These are phyloP conservation scores for Salix arbutifolia DNA, from an alignment of 345 rosid species.

Conservation along the genomic window DNA sequence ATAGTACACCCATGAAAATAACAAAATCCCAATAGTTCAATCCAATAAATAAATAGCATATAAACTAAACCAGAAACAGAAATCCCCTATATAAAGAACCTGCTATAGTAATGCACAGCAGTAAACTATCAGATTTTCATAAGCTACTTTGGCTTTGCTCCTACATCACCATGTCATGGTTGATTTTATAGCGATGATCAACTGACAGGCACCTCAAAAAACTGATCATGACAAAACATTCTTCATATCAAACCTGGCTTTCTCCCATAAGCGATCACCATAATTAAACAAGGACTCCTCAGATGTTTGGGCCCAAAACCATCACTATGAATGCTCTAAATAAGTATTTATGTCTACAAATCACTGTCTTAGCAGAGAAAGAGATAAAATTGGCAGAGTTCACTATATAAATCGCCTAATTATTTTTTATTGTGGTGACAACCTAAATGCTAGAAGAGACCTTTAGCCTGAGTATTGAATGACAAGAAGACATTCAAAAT, in stretches of 20 bases:
- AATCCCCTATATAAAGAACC: not conserved
- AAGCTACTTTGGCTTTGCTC: not conserved
- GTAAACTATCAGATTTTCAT: not conserved
- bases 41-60: not conserved
- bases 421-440: not conserved
- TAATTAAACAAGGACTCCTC: not conserved
- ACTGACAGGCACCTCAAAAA: not conserved
- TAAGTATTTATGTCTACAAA: not conserved
- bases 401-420: not conserved
- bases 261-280: not conserved
- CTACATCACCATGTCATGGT: not conserved
- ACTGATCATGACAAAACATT: not conserved
- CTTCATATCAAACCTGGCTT: not conserved
- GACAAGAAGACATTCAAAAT: not conserved
- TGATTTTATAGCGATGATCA: not conserved
- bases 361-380: not conserved
- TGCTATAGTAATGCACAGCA: not conserved
- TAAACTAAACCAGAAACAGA: not conserved
- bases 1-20: not conserved
- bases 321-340: not conserved
- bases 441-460: not conserved
- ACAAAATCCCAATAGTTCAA: not conserved
- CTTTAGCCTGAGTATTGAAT: not conserved
- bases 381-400: not conserved
- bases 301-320: not conserved